phyloP scores from a whole-genome alignment of 164 flowering plant genomes.

The Paratinospora sagittata region DNA sequence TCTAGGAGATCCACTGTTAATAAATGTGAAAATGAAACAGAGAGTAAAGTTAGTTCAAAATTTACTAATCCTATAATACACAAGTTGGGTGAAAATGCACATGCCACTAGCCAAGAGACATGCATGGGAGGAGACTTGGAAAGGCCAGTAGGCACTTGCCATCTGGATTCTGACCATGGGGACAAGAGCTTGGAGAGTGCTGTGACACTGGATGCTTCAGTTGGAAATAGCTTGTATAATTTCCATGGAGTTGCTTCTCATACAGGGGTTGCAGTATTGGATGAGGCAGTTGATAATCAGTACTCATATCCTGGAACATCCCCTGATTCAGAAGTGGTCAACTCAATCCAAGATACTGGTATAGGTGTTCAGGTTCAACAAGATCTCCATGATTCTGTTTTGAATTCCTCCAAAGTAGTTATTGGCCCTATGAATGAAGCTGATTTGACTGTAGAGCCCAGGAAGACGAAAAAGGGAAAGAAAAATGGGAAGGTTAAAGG shows the following conservation, averaged over 20 bases:
- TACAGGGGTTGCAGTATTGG: conserved; percentile 21
- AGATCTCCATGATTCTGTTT: conserved; percentile 24
- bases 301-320: conserved; percentile 61
- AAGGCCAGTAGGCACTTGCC: conserved; percentile 18
- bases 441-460: conserved; percentile 14
- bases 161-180: conserved; percentile 18
- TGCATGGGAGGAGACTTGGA: conserved; percentile 13
- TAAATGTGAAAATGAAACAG: conserved; percentile 11
- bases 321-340: conserved; percentile 84
- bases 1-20: conserved; percentile 7
- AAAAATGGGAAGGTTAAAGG: conserved; percentile 26
- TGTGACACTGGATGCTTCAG: conserved; percentile 20
- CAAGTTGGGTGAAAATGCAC: conserved; percentile 16
- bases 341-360: conserved; percentile 37
- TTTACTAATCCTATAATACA: conserved; percentile 12
- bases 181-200: conserved; percentile 26
- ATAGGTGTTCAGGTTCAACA: conserved; percentile 25
- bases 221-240: conserved; percentile 23
- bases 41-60: conserved; percentile 12
- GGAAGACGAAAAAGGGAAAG: conserved; percentile 28
- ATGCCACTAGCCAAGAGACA: conserved; percentile 10
- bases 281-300: conserved; percentile 25
- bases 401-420: conserved; percentile 21
- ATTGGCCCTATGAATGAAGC: conserved; percentile 20
- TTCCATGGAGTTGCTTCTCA: conserved; percentile 19